Conservation (phyloP, 495 filamentous ascomycete genomes). For the Neurospora sp. region DNA sequence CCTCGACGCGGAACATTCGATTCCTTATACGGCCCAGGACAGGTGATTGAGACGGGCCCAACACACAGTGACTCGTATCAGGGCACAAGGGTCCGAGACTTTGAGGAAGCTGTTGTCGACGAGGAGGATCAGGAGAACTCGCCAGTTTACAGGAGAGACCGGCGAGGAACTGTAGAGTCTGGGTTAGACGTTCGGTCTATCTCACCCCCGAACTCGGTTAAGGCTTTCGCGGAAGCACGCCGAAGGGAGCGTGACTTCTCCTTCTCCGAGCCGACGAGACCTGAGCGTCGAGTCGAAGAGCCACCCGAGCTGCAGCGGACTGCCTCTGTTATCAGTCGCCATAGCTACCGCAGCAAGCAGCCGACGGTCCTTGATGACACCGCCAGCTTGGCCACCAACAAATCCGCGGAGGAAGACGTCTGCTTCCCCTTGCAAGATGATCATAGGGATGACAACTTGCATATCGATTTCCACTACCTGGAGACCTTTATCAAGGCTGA, state of each 20-base stretch:
- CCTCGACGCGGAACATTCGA: constrained; percentile 47
- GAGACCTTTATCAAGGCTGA: constrained; percentile 63
- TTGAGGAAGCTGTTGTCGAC: constrained; percentile 76
- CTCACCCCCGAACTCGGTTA: constrained; percentile 93
- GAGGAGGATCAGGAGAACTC: constrained; percentile 50
- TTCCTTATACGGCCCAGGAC: constrained; percentile 38
- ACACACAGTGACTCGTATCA: constrained; percentile 19
- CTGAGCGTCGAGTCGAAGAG: constrained; percentile 37
- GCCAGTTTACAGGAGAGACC: constrained; percentile 26
- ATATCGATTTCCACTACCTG: constrained; percentile 80
- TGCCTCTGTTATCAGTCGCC: constrained; percentile 56
- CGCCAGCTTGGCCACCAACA: constrained; percentile 41
- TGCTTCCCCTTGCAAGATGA: constrained; percentile 61
- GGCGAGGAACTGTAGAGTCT: constrained; percentile 38
- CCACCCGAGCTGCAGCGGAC: constrained; percentile 61
- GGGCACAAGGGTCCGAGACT: constrained; percentile 32
- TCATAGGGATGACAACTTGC: constrained; percentile 32
- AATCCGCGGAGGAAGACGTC: constrained; percentile 67
- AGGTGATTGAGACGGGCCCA: constrained; percentile 24
- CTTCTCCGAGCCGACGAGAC: constrained; percentile 27
- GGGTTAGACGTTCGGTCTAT: constrained; percentile 47
- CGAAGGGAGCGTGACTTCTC: constrained; percentile 49
- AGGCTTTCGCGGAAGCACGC: constrained; percentile 81
- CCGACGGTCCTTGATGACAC: constrained; percentile 35
- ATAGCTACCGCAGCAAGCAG: constrained; percentile 36